Conservation (phyloP, 148 eudicot genomes). For the Rhododendron ferrugineum region DNA sequence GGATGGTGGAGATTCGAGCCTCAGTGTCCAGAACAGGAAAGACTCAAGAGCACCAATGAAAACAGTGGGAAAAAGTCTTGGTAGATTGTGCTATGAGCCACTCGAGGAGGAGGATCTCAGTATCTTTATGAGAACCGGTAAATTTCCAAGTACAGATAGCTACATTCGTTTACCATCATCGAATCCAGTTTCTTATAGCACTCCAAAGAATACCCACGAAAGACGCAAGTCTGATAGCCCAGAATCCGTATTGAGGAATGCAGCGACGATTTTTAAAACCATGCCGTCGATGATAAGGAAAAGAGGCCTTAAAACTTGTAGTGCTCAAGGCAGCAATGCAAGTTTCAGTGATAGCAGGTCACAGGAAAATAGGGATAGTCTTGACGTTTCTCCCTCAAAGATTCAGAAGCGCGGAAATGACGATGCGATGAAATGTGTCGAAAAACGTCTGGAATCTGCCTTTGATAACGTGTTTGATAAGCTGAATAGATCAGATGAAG, state of each 20-base stretch:
- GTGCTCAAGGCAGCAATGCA: background rate
- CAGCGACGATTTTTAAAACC: slow-evolving; percentile 26
- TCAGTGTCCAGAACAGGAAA: background rate
- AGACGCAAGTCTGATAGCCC: background rate
- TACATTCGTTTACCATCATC: background rate
- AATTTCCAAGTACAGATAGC: slow-evolving; percentile 15
- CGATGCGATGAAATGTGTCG: slow-evolving; percentile 10
- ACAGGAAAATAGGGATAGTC: slow-evolving; percentile 1
- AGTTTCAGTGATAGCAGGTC: background rate
- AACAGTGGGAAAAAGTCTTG: background rate
- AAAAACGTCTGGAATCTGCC: slow-evolving; percentile 10
- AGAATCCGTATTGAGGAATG: slow-evolving; percentile 20
- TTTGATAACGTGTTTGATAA: background rate
- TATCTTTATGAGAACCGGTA: slow-evolving; percentile 3
- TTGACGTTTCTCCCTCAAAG: background rate
- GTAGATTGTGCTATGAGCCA: slow-evolving; percentile 20
- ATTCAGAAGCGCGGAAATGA: slow-evolving; percentile 14
- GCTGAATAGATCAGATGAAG: slow-evolving; percentile 5
- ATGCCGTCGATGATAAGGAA: slow-evolving; percentile 32
- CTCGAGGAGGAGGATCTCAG: slow-evolving; percentile 7
- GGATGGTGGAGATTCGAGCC: background rate
- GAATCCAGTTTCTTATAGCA: background rate
- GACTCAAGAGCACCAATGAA: background rate
- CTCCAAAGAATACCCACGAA: background rate
- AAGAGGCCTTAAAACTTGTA: slow-evolving; percentile 10